phyloP scores from a whole-genome alignment of 2,329 filamentous ascomycete species.

The Monosporascus sp. region DNA sequence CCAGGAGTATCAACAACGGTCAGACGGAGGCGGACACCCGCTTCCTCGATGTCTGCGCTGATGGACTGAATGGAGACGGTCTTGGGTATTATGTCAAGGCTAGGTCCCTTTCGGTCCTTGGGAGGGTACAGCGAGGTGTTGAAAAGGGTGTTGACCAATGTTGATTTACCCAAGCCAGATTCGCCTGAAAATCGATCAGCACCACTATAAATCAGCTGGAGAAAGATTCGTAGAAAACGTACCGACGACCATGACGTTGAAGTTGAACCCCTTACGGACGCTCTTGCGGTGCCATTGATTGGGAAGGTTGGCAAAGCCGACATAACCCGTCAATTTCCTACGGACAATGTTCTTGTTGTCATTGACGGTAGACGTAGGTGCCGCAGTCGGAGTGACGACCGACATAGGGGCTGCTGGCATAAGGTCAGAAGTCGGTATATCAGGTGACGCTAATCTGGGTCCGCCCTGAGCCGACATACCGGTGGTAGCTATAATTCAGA shows the following conservation, averaged over 20 bases:
- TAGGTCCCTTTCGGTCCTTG: constrained; percentile 96
- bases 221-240: constrained; percentile 31
- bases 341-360: constrained; percentile 94
- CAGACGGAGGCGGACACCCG: constrained; percentile 89
- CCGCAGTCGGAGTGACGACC: constrained; percentile 32
- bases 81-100: constrained; percentile 97
- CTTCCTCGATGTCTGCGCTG: constrained; percentile 96
- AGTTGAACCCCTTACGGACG: constrained; percentile 99
- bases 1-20: constrained; percentile 97
- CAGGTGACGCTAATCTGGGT: constrained; percentile 36
- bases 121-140: constrained; percentile 98
- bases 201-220: neutral
- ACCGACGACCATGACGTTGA: constrained; percentile 99
- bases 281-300: constrained; percentile 99
- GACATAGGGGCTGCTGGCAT: constrained; percentile 26
- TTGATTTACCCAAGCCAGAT: constrained; percentile 98
- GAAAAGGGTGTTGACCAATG: constrained; percentile 97
- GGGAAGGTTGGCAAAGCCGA: constrained; percentile 96
- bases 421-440: constrained; percentile 29
- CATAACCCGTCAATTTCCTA: constrained; percentile 96
- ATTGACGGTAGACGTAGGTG: constrained; percentile 39
- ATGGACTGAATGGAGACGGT: constrained; percentile 93
- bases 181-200: constrained; percentile 60
- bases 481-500: constrained; percentile 33
- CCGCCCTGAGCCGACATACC: constrained; percentile 33